phyloP scores from a whole-genome alignment of 257 asterid genomes.

The Voacanga thouarsii region DNA sequence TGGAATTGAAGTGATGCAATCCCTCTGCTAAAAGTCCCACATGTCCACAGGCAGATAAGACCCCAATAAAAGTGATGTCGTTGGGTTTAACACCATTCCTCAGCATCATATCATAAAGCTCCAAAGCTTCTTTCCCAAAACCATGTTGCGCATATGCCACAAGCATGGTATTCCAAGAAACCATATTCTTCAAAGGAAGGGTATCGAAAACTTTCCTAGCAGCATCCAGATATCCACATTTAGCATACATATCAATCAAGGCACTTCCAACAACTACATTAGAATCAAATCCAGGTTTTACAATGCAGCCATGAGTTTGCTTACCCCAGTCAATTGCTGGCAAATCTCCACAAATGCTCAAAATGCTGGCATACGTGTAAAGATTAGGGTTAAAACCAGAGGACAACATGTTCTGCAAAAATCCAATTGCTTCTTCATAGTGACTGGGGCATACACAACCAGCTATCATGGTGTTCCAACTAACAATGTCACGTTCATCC shows the following conservation, averaged over 20 bases:
- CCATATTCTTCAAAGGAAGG: slow-evolving; percentile 50
- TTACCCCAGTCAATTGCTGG: slow-evolving; percentile 77
- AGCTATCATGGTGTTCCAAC: slow-evolving; percentile 67
- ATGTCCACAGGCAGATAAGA: slow-evolving; percentile 70
- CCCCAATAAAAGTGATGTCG: slow-evolving; percentile 57
- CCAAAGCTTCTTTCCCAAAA: slow-evolving; percentile 59
- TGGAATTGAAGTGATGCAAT: slow-evolving; percentile 47
- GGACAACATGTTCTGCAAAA: slow-evolving; percentile 38
- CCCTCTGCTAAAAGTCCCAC: slow-evolving; percentile 64
- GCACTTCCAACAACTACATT: slow-evolving; percentile 74
- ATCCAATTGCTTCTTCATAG: slow-evolving; percentile 36
- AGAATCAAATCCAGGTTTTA: slow-evolving; percentile 57
- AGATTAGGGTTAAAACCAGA: slow-evolving; percentile 49
- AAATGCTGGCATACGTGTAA: slow-evolving; percentile 65
- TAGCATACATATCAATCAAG: slow-evolving; percentile 73
- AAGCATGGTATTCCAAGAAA: slow-evolving; percentile 80
- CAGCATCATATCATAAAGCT: slow-evolving; percentile 52
- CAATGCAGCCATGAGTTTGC: slow-evolving; percentile 57
- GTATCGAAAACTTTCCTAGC: slow-evolving; percentile 57
- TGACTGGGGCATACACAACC: slow-evolving; percentile 41
- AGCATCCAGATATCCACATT: slow-evolving; percentile 56
- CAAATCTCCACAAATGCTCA: slow-evolving; percentile 70
- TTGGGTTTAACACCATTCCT: slow-evolving; percentile 45
- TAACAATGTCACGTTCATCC: slow-evolving; percentile 50
- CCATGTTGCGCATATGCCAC: slow-evolving; percentile 81